phyloP scores from a whole-genome alignment of 176 grass and related monocot genomes.

The Metroxylon sagu region DNA sequence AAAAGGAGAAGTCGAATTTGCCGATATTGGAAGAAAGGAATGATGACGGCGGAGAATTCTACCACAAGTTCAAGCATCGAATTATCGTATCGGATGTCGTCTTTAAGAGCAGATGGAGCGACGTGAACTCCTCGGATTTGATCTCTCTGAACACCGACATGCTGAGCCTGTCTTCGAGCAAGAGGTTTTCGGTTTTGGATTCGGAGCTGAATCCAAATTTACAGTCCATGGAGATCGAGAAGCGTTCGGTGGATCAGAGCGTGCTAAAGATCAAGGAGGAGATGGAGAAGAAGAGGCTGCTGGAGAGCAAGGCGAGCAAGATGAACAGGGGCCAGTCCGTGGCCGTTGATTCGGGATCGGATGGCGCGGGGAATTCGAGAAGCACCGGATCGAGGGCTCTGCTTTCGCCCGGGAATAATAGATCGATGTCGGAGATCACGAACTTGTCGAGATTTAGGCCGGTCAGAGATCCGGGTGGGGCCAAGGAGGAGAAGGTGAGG shows the following conservation, averaged over 20 bases:
- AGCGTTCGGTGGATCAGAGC: neutral
- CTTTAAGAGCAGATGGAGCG: constrained; percentile 91
- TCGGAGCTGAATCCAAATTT: no score
- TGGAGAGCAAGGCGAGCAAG: constrained; percentile 14
- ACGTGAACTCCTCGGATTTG: constrained; percentile 74
- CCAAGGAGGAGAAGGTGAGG: constrained; percentile 31
- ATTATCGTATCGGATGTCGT: constrained; percentile 68
- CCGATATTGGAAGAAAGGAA: neutral
- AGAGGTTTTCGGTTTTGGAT: constrained; percentile 12
- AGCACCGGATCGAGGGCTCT: constrained; percentile 19
- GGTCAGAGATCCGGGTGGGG: constrained; percentile 4
- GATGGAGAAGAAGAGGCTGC: constrained; percentile 47
- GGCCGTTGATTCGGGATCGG: neutral
- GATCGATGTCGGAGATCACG: constrained; percentile 92
- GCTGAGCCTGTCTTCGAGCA: constrained; percentile 42
- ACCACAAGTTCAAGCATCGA: constrained; percentile 64
- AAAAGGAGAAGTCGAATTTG: neutral
- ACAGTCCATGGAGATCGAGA: no score
- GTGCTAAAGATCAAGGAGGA: constrained; percentile 16
- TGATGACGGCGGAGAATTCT: neutral
- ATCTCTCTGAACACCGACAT: constrained; percentile 57
- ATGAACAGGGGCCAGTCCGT: neutral
- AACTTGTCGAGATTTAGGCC: constrained; percentile 40
- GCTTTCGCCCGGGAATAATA: constrained; percentile 31
- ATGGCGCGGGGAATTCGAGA: neutral